Conservation (phyloP, 2,329 filamentous ascomycete genomes). For the Blumeriella jaapii region DNA sequence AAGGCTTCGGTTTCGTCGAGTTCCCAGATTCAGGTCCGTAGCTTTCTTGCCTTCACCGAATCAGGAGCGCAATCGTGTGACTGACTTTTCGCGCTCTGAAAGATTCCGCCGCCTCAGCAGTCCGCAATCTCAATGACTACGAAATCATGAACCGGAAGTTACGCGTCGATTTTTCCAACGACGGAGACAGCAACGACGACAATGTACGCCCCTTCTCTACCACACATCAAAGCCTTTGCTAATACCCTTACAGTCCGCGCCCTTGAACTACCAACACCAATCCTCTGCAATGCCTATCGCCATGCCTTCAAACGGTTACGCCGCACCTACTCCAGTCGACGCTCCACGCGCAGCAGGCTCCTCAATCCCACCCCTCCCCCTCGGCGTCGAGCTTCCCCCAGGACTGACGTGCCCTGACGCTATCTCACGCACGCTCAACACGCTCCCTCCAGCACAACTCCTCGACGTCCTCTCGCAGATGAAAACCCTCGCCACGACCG, state of each 20-base stretch:
- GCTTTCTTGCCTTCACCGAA: background rate
- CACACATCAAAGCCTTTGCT: slow-evolving; percentile 1
- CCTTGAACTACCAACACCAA: slow-evolving; percentile 26
- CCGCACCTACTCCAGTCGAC: no score
- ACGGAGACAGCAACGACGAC: slow-evolving; percentile 58
- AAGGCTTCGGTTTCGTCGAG: slow-evolving; percentile 94
- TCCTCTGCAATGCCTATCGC: slow-evolving; percentile 13
- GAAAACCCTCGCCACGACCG: slow-evolving; percentile 75
- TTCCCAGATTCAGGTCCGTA: slow-evolving; percentile 74
- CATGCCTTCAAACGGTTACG: slow-evolving; percentile 13
- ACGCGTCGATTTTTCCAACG: slow-evolving; percentile 91
- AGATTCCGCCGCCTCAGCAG: slow-evolving; percentile 80
- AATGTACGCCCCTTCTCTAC: slow-evolving; percentile 17
- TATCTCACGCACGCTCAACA: slow-evolving; percentile 82
- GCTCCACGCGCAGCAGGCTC: no score
- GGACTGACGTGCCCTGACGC: slow-evolving; percentile 79
- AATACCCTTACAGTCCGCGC: slow-evolving; percentile 20
- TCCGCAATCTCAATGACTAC: slow-evolving; percentile 89
- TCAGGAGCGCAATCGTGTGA: slow-evolving; percentile 5
- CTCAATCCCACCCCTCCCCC: slow-evolving; percentile 67
- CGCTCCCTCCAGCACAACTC: slow-evolving; percentile 76
- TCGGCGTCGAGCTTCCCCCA: slow-evolving; percentile 72
- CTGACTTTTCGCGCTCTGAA: slow-evolving; percentile 6
- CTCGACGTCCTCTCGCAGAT: slow-evolving; percentile 90
- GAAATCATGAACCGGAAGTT: slow-evolving; percentile 93